Conservation (phyloP, 2,329 filamentous ascomycete genomes). For the Decorospora gaudefroyi region DNA sequence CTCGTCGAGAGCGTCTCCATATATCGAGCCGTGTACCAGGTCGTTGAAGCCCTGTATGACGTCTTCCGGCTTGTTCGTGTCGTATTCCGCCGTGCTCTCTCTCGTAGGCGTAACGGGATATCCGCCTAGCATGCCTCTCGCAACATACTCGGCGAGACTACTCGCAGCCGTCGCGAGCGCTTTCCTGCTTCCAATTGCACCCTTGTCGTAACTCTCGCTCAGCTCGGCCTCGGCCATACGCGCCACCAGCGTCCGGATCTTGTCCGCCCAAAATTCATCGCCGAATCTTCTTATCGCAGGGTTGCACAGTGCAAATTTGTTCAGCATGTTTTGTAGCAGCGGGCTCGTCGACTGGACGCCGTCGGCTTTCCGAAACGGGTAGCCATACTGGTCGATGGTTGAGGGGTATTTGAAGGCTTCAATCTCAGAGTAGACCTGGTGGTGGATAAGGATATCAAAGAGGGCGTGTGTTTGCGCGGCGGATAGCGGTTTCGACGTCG, state of each 20-base stretch:
- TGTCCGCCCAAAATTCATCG: constrained; percentile 50
- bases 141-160: constrained; percentile 70
- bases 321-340: constrained; percentile 69
- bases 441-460: constrained; percentile 60
- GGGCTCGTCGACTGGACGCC: constrained; percentile 61
- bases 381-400: constrained; percentile 69
- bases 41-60: constrained; percentile 69
- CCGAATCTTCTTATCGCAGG: constrained; percentile 69
- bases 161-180: constrained; percentile 73
- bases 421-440: constrained; percentile 67
- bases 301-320: constrained; percentile 65
- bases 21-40: constrained; percentile 67
- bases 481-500: constrained; percentile 42
- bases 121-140: constrained; percentile 68
- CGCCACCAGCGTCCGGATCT: constrained; percentile 41
- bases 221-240: constrained; percentile 67
- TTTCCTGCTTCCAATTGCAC: constrained; percentile 72
- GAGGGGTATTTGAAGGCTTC: constrained; percentile 69
- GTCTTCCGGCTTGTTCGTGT: constrained; percentile 63
- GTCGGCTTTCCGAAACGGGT: constrained; percentile 62
- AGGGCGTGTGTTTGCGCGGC: constrained; percentile 56
- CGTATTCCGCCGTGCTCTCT: constrained; percentile 55
- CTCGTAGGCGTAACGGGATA: constrained; percentile 52
- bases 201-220: constrained; percentile 83
- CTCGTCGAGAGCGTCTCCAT: constrained; percentile 68